These are phyloP conservation scores for Phytophthora idaei DNA, from an alignment of 352 stramenopile species.

Conservation along the genomic window DNA sequence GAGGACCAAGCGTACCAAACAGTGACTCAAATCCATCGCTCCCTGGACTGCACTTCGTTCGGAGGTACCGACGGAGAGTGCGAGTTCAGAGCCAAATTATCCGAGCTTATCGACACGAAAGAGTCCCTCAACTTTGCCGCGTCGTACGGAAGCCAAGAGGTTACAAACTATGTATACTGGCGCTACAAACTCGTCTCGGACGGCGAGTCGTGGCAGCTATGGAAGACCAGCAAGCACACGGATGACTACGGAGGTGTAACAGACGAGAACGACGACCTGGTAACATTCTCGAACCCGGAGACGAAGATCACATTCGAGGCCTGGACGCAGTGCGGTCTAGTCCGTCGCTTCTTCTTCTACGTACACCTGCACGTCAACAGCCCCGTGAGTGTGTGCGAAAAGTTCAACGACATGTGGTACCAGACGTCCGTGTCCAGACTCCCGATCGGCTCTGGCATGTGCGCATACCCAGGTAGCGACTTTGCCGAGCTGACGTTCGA, in stretches of 20 bases:
- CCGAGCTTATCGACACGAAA: constrained; percentile 50
- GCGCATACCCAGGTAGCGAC: constrained; percentile 60
- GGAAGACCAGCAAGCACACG: constrained; percentile 38
- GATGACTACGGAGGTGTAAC: no score
- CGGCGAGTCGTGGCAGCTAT: constrained; percentile 48
- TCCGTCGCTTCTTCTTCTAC: constrained; percentile 51
- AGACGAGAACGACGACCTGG: constrained; percentile 27
- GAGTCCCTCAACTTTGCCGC: no score
- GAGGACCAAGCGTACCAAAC: constrained; percentile 50
- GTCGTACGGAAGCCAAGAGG: no score
- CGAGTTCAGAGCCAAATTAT: constrained; percentile 40
- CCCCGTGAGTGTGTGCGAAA: constrained; percentile 51
- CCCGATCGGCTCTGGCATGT: constrained; percentile 41
- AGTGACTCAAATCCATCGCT: constrained; percentile 64
- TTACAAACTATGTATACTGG: constrained; percentile 68
- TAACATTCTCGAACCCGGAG: constrained; percentile 46
- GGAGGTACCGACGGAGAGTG: constrained; percentile 37
- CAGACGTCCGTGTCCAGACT: constrained; percentile 47
- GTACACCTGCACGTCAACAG: constrained; percentile 59
- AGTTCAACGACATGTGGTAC: constrained; percentile 76
- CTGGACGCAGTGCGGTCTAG: constrained; percentile 64
- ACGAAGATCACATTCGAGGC: constrained; percentile 62
- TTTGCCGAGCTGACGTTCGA: constrained; percentile 74
- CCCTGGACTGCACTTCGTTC: constrained; percentile 54
- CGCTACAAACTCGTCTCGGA: constrained; percentile 56